Evolutionary conservation across 176 grass and related monocot genomes (phyloP), one percentile per base, ranked within the genome.

Genomic region (Oryza coarctata): DNA sequence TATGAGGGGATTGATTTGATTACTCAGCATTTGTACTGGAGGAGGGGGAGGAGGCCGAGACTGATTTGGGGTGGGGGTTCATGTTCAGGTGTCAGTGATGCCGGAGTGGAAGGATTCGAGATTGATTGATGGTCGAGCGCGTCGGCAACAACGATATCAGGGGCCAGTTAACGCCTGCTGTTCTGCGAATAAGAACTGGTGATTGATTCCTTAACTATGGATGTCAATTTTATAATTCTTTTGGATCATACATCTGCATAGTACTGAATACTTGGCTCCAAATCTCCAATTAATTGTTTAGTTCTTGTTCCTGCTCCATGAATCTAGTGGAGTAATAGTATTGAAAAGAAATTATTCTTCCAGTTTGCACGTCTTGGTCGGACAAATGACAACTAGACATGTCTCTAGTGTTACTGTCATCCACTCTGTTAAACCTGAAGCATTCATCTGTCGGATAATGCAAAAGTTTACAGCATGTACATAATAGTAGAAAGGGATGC

Each of bases 1-100:
- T 85, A 6, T 88, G 90, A 81, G 88, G 90, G 50, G 93, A 92
- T n/a, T n/a, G n/a, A n/a, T n/a, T n/a, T n/a, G n/a, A n/a, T 75
- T 90, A 78, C 85, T 90, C 93, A 32, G 88, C 90, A 12, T 50
- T 95, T 47, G 70, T 82, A 34, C 72, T 82, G 2, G 87, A 92
- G 44, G 32, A 33, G 32, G 44, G 14, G 9, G 74, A 22, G 17
- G 82, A 35, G 12, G 33, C n/a, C 50, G 70, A 26, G 9, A 55
- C 0, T 32, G 41, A 31, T 73, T 66, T 82, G 44, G 66, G 39
- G 40, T 33, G n/a, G 1, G 15, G 18, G 64, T 30, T 47, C 75
- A 82, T 69, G 11, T 23, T 3, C 47, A 61, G 80, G 31, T n/a
- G n/a, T n/a, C n/a, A n/a, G n/a, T 79, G 80, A 32, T 15, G 1